phyloP scores from a whole-genome alignment of 2,329 filamentous ascomycete genomes.

The Talaromyces rugulosus region DNA sequence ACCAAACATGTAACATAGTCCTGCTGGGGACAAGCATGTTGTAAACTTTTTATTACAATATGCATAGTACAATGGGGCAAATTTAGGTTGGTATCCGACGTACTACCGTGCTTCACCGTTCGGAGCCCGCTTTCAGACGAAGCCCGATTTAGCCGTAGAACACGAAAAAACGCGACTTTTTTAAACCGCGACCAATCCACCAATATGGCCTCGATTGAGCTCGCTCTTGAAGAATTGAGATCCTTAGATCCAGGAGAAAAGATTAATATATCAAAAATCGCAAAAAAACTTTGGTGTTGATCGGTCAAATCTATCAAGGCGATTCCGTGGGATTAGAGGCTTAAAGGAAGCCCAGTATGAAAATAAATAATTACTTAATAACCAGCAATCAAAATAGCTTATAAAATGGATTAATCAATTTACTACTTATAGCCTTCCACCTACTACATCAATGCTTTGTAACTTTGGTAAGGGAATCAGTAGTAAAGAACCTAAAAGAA shows the following conservation, averaged over 20 bases:
- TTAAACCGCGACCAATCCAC: background rate
- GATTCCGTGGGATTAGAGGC: background rate
- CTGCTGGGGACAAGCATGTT: no score
- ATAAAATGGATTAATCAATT: slow-evolving; percentile 6
- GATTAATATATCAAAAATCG: background rate
- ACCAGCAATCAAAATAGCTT: background rate
- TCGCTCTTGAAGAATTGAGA: background rate
- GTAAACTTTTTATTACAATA: no score
- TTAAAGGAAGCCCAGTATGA: slow-evolving; percentile 1
- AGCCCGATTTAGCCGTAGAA: background rate
- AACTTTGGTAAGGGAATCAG: background rate
- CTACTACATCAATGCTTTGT: background rate
- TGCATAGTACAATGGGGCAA: no score
- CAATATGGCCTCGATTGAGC: slow-evolving; percentile 2
- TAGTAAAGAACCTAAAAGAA: background rate
- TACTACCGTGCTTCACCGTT: slow-evolving; percentile 2
- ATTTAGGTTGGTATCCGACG: no score
- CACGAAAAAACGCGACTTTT: slow-evolving; percentile 2
- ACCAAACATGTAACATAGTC: no score
- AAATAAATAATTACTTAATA: background rate
- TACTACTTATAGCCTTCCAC: background rate
- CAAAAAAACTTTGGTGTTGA: background rate
- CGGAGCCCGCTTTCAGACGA: background rate
- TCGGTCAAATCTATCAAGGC: background rate
- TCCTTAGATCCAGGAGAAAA: slow-evolving; percentile 1